Conservation (phyloP, 2,329 filamentous ascomycete genomes). For the Diplodia seriata region DNA sequence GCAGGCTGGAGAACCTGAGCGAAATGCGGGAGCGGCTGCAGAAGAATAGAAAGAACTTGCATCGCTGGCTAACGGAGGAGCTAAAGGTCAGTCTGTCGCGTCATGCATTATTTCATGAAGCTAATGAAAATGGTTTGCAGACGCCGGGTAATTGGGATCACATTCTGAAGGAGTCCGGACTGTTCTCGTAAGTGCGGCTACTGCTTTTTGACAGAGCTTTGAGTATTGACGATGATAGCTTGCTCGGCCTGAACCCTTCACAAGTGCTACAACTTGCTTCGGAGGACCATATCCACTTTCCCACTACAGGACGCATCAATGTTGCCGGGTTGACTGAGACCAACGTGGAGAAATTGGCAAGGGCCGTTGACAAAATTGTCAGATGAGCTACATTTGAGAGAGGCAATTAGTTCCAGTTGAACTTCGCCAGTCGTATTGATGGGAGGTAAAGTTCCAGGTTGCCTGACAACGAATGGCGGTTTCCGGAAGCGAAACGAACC, state of each 20-base stretch:
- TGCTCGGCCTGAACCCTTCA: constrained; percentile 35
- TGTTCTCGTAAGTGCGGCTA: constrained; percentile 37
- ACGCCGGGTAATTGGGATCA: constrained; percentile 37
- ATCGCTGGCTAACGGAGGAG: constrained; percentile 33
- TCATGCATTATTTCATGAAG: not conserved
- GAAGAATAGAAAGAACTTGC: constrained; percentile 32
- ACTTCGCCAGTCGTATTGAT: no score
- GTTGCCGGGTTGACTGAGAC: constrained; percentile 38
- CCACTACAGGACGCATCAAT: constrained; percentile 39
- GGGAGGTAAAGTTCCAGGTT: no score
- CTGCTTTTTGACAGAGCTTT: not conserved
- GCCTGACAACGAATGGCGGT: not conserved
- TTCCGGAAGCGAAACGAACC: no score
- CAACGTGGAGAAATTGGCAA: constrained; percentile 37
- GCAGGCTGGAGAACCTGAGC: constrained; percentile 33
- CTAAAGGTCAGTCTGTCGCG: constrained; percentile 33
- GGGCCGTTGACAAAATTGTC: constrained; percentile 37
- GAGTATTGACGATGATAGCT: constrained; percentile 3
- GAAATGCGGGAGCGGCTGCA: constrained; percentile 36
- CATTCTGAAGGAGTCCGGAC: constrained; percentile 37
- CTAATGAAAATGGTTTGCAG: constrained; percentile 19
- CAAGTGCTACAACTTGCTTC: constrained; percentile 36
- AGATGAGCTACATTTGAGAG: not conserved
- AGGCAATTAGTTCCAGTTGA: no score
- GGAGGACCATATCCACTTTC: constrained; percentile 39